These are phyloP conservation scores for Epicoccum sorghinum DNA, from an alignment of 2,329 filamentous ascomycete genomes.

Conservation along the genomic window DNA sequence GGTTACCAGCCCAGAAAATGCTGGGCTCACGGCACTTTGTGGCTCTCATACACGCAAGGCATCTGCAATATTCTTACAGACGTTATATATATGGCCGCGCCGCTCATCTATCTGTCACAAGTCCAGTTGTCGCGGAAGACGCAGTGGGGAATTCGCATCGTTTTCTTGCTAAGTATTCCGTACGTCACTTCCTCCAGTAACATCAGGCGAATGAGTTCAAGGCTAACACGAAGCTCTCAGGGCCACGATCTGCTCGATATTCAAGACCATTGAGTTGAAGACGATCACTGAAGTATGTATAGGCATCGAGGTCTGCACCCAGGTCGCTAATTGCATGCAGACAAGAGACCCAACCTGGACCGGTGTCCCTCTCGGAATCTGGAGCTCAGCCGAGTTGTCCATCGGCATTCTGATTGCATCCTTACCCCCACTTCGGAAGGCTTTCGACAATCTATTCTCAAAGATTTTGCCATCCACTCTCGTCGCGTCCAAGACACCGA, in stretches of 20 bases:
- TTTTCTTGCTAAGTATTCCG: slow-evolving; percentile 39
- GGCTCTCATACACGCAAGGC: slow-evolving; percentile 34
- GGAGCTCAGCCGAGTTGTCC: slow-evolving; percentile 31
- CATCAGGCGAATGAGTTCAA: too few species aligned
- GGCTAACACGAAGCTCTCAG: slow-evolving; percentile 15
- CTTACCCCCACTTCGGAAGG: slow-evolving; percentile 35
- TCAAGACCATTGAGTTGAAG: slow-evolving; percentile 36
- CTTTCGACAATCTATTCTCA: slow-evolving; percentile 27
- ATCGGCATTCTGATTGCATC: slow-evolving; percentile 31
- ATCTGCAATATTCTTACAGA: slow-evolving; percentile 40
- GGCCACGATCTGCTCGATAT: slow-evolving; percentile 36
- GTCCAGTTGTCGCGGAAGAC: slow-evolving; percentile 33
- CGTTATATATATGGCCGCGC: slow-evolving; percentile 35
- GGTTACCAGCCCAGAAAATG: slow-evolving; percentile 22
- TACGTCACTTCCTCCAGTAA: slow-evolving; percentile 14
- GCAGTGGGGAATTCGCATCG: slow-evolving; percentile 35
- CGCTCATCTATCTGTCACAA: slow-evolving; percentile 34
- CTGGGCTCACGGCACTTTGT: slow-evolving; percentile 30
- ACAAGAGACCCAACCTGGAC: slow-evolving; percentile 35
- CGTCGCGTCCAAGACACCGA: slow-evolving; percentile 8
- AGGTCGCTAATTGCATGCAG: background rate
- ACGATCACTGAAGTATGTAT: slow-evolving; percentile 12
- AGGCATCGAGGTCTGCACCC: background rate
- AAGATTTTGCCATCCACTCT: slow-evolving; percentile 25
- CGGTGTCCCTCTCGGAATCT: slow-evolving; percentile 33